Evolutionary conservation across 2,329 filamentous ascomycete species (phyloP).

Genomic region (Aureobasidium sp.): DNA sequence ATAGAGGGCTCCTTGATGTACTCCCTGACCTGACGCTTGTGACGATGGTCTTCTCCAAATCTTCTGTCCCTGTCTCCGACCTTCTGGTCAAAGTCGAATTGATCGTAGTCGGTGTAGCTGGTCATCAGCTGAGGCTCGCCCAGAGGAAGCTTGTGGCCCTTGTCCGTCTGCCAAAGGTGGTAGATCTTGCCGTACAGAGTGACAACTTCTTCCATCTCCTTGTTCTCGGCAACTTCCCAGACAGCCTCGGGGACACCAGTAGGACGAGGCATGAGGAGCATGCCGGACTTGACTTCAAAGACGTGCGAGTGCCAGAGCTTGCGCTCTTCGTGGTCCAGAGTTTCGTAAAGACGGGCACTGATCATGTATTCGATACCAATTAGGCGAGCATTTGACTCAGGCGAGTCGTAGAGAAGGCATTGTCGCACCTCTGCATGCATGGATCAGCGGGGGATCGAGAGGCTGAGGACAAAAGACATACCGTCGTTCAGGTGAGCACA

Average conservation of each 20-base stretch:
- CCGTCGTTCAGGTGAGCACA: slow-evolving; percentile 66
- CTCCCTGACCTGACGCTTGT: slow-evolving; percentile 48
- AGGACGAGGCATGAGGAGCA: slow-evolving; percentile 69
- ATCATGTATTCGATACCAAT: slow-evolving; percentile 90
- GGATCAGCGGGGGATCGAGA: neutral
- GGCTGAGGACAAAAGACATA: slow-evolving; percentile 19
- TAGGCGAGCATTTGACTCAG: slow-evolving; percentile 58
- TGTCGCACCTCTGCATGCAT: slow-evolving; percentile 63
- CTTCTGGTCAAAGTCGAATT: slow-evolving; percentile 41
- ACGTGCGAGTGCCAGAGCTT: slow-evolving; percentile 72
- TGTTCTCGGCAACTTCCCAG: slow-evolving; percentile 71
- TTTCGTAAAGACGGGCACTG: slow-evolving; percentile 58
- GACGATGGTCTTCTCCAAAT: slow-evolving; percentile 45
- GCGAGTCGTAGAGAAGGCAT: slow-evolving; percentile 76
- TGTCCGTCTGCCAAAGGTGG: slow-evolving; percentile 80
- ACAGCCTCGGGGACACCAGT: slow-evolving; percentile 46
- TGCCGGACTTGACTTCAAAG: slow-evolving; percentile 70
- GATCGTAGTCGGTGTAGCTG: slow-evolving; percentile 47
- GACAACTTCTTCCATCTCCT: slow-evolving; percentile 71
- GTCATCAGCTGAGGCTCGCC: slow-evolving; percentile 58
- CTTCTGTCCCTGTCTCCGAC: slow-evolving; percentile 47
- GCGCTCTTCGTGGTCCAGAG: slow-evolving; percentile 59
- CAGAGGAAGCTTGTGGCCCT: slow-evolving; percentile 57
- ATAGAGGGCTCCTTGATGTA: slow-evolving; percentile 45
- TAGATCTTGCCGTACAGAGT: slow-evolving; percentile 76